Evolutionary conservation across 345 rosid species (phyloP), one percentile per base, ranked within the genome.

Genomic region (Erucastrum elatum): DNA sequence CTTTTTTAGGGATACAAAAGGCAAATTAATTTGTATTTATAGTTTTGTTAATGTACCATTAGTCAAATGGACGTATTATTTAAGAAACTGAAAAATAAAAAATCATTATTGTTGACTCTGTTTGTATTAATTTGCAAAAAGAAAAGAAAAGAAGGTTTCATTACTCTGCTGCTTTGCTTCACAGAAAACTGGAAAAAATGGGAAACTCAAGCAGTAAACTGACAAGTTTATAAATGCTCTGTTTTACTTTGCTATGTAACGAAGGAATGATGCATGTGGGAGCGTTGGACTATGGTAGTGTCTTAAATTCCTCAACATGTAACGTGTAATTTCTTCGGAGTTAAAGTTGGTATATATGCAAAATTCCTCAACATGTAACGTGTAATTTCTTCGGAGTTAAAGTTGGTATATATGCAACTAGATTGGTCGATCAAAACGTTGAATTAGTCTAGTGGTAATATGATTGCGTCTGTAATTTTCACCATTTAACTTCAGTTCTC

Each of bases 261-360:
- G 35, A 79, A 51, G 75, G 5, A 62, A 79, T 68, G 5, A 5
- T 73, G 70, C 78, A 68, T 62, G 78, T 79, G 75, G 21, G 65
- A 16, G 31, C 27, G 51, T 8, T 68, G 9, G 46, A 39, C 46
- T 62, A 27, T 59, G 65, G 21, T 71, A 21, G 12, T 21, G 62
- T 65, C 53, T 71, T 71, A 56, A 65, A 56, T 39, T 21, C 27
- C 13, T 29, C 61, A 39, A 41, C 30, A 26, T 79, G 60, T 67
- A 29, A 29, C 31, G 21, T 21, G 21, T 35, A 35, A 35, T 34
- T 79, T 59, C 0, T 78, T 46, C 72, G 15, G 3, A 66, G 64
- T 31, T 66, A 33, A 66, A 66, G 64, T 34, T 72, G 56, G 64
- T 78, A 78, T 60, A 44, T 59, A 21, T 59, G 31, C 15, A 65